Percentiles rank a stretch among this genome's conserved stretches.
Evolutionary conservation across 2,329 filamentous ascomycete genomes (phyloP).

Genomic region (Botryosphaeria dothidea): DNA sequence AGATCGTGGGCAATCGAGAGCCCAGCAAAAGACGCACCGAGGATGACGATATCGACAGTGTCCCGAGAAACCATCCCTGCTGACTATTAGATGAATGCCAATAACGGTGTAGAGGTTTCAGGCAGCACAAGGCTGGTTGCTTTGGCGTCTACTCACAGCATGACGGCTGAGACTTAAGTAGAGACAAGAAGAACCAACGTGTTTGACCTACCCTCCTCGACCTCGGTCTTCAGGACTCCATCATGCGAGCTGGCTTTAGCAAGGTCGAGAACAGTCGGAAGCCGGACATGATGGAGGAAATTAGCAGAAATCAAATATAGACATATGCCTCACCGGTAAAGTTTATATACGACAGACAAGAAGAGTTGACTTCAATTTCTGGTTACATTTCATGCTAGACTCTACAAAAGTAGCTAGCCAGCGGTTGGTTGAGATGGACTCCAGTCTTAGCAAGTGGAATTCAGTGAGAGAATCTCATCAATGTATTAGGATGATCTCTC

Average conservation of each 20-base stretch:
- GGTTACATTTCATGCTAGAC: too few relatives aligned
- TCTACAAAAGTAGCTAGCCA: too few relatives aligned
- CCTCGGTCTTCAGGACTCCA: slow-evolving; percentile 63
- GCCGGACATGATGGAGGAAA: neutral
- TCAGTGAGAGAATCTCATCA: too few relatives aligned
- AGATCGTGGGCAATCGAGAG: slow-evolving; percentile 39
- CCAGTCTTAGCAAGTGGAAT: too few relatives aligned
- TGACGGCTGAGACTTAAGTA: neutral
- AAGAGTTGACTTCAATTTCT: too few relatives aligned
- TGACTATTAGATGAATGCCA: neutral
- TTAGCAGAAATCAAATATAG: neutral
- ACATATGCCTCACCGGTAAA: neutral
- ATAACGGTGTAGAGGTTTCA: neutral
- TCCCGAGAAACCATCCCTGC: slow-evolving; percentile 14
- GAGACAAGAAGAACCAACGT: neutral
- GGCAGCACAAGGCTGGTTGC: neutral
- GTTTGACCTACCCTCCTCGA: slow-evolving; percentile 57
- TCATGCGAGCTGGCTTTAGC: slow-evolving; percentile 39
- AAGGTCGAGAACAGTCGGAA: slow-evolving; percentile 15
- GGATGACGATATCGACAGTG: slow-evolving; percentile 39
- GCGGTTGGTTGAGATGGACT: too few relatives aligned
- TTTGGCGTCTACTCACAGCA: neutral
- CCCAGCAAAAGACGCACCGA: slow-evolving; percentile 41
- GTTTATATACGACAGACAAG: too few relatives aligned
- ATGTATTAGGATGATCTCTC: too few relatives aligned